These are phyloP conservation scores for Mangifera indica DNA, from an alignment of 345 rosid species.

Conservation along the genomic window DNA sequence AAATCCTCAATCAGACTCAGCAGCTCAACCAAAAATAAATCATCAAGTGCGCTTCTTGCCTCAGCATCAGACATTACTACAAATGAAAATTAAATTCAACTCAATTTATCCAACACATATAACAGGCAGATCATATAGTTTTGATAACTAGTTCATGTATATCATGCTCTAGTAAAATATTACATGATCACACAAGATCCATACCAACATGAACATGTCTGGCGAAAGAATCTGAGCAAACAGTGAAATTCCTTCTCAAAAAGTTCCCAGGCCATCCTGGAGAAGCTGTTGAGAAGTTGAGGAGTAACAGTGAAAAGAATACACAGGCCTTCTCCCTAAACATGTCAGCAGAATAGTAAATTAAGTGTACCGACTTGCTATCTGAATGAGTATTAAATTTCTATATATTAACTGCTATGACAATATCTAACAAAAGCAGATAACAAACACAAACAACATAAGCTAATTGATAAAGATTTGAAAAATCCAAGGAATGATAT, in stretches of 20 bases:
- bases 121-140: neutral
- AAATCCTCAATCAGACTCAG: slow-evolving; percentile 54
- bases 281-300: slow-evolving; percentile 40
- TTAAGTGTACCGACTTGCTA: slow-evolving; percentile 1
- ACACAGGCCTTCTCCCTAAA: slow-evolving; percentile 63
- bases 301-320: slow-evolving; percentile 51
- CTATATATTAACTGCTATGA: neutral
- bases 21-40: slow-evolving; percentile 49
- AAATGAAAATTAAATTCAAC: slow-evolving; percentile 21
- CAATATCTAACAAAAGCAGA: slow-evolving; percentile 7
- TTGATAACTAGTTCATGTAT: neutral
- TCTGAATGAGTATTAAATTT: slow-evolving; percentile 8
- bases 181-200: too few species aligned
- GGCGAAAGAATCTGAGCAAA: slow-evolving; percentile 44
- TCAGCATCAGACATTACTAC: slow-evolving; percentile 58
- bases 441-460: neutral
- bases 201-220: slow-evolving; percentile 48
- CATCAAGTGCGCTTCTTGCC: slow-evolving; percentile 41
- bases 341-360: slow-evolving; percentile 3
- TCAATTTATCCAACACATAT: slow-evolving; percentile 5
- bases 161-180: too few species aligned
- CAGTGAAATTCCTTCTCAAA: slow-evolving; percentile 27
- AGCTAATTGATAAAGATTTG: neutral
- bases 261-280: slow-evolving; percentile 14
- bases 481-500: neutral